These are phyloP conservation scores for Colletotrichum noveboracense DNA, from an alignment of 2,329 filamentous ascomycete genomes.

Conservation along the genomic window DNA sequence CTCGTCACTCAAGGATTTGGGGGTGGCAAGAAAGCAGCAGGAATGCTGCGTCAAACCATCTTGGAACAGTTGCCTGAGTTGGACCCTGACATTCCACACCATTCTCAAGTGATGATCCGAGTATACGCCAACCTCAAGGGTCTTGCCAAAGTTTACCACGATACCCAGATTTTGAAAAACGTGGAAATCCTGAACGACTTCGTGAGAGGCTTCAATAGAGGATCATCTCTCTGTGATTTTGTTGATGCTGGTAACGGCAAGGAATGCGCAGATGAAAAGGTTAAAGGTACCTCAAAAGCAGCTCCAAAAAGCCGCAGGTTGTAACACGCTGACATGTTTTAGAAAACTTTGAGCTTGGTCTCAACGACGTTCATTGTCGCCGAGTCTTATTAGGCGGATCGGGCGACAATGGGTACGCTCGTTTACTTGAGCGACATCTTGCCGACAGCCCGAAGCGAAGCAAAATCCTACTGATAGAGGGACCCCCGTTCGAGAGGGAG, in stretches of 20 bases:
- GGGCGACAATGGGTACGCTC: conserved; percentile 46
- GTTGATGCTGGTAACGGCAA: conserved; percentile 47
- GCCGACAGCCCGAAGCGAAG: conserved; percentile 27
- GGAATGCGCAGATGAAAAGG: conserved; percentile 45
- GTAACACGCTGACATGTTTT: background rate
- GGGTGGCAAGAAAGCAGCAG: conserved; percentile 34
- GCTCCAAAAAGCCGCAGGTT: background rate
- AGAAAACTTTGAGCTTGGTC: conserved; percentile 36
- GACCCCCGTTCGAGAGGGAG: conserved; percentile 40
- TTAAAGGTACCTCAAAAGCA: conserved; percentile 39
- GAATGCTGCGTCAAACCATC: conserved; percentile 29
- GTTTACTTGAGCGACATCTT: conserved; percentile 37
- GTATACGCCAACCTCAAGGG: conserved; percentile 44
- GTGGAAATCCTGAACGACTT: conserved; percentile 34
- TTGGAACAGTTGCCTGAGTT: conserved; percentile 26
- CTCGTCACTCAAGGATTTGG: conserved; percentile 32
- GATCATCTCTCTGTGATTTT: conserved; percentile 38
- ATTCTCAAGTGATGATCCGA: conserved; percentile 34
- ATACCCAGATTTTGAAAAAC: conserved; percentile 29
- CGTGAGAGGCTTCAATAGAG: conserved; percentile 46
- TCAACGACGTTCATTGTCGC: conserved; percentile 42
- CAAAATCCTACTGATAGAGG: conserved; percentile 42
- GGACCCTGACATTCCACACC: conserved; percentile 22
- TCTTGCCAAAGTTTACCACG: conserved; percentile 36
- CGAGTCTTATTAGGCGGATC: conserved; percentile 46